A percentile compares a stretch with the other conserved stretches of the same genome.
Evolutionary conservation across 192 early-diverging fungal species (phyloP).

Genomic region (Obelidium mucronatum): DNA sequence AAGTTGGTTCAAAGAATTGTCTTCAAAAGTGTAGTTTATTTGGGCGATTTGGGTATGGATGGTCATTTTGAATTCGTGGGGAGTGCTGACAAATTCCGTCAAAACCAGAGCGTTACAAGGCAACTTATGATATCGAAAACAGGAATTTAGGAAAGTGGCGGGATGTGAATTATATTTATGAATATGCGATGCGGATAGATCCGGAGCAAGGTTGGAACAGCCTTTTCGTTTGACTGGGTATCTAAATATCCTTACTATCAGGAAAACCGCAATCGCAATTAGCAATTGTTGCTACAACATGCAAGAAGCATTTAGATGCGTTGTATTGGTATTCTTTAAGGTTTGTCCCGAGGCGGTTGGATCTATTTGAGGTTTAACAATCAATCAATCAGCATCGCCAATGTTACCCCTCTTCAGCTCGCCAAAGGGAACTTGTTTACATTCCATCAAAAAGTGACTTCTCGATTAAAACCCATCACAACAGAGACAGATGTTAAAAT

Average conservation of each 20-base stretch:
- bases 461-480: conserved; percentile 11
- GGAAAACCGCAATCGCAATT: conserved; percentile 52
- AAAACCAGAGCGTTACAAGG: conserved; percentile 28
- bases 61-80: neutral
- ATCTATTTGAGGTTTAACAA: neutral
- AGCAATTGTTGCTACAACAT: conserved; percentile 46
- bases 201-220: conserved; percentile 7
- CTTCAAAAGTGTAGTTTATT: conserved; percentile 37
- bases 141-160: neutral
- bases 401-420: conserved; percentile 35
- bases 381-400: conserved; percentile 34
- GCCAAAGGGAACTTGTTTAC: conserved; percentile 44
- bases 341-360: conserved; percentile 10
- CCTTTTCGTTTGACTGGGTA: neutral
- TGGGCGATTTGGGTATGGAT: conserved; percentile 48
- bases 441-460: conserved; percentile 35
- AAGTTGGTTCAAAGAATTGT: conserved; percentile 16
- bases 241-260: conserved; percentile 7
- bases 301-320: conserved; percentile 38
- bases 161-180: neutral
- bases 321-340: conserved; percentile 53
- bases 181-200: conserved; percentile 14
- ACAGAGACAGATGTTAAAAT: neutral
- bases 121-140: neutral
- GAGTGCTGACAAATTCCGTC: too few relatives aligned